Evolutionary conservation across 2,329 filamentous ascomycete genomes (phyloP).

Genomic region (Alternaria brassicae): DNA sequence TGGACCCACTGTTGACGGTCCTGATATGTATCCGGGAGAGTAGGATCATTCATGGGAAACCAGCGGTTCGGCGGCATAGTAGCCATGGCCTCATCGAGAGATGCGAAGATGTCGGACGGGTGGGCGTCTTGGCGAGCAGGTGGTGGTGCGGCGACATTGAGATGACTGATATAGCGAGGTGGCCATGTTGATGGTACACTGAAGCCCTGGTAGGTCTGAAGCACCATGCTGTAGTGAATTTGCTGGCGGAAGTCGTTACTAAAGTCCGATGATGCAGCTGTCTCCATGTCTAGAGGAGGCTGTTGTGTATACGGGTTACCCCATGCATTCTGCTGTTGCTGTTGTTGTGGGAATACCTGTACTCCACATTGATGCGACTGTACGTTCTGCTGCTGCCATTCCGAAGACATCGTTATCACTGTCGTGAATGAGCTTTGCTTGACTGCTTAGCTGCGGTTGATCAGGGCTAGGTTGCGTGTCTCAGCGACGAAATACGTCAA

Average conservation of each 20-base stretch:
- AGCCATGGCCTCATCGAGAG: not conserved
- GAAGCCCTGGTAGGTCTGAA: too few relatives aligned
- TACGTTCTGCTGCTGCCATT: not conserved
- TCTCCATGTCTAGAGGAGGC: not conserved
- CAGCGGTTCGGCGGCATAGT: not conserved
- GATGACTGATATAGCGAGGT: not conserved
- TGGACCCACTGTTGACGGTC: conserved; percentile 3
- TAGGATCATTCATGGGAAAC: conserved; percentile 6
- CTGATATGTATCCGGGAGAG: not conserved
- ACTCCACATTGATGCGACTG: not conserved
- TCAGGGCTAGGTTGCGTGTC: not conserved
- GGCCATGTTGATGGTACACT: too few relatives aligned
- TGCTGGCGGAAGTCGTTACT: too few relatives aligned
- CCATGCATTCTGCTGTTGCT: not conserved
- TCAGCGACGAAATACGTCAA: not conserved
- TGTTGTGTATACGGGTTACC: not conserved
- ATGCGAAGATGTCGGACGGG: not conserved
- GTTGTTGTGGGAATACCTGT: not conserved
- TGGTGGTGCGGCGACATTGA: not conserved
- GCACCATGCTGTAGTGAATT: too few relatives aligned
- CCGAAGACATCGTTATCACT: not conserved
- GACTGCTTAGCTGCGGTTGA: not conserved
- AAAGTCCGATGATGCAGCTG: not conserved
- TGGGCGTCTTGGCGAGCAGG: not conserved
- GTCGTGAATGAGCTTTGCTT: not conserved